Percentiles rank a stretch among this genome's conserved stretches.
Evolutionary conservation across 441 rosid genomes (phyloP).

Genomic region (Adansonia madagascariensis): DNA sequence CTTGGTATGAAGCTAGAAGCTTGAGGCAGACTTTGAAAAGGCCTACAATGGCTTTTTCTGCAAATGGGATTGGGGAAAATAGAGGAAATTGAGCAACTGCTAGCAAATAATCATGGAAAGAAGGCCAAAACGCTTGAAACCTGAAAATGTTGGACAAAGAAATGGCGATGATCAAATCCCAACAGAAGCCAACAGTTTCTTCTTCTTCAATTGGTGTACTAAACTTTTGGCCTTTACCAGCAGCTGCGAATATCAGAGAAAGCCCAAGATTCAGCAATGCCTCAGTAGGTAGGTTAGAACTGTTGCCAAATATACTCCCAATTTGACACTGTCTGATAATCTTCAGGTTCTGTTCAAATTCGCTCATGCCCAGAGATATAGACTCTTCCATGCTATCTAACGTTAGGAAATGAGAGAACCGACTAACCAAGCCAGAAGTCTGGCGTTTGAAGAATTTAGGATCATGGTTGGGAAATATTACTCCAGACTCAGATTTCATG

Average conservation of each 20-base stretch:
- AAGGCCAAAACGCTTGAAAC: constrained; percentile 67
- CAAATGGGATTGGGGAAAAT: constrained; percentile 80
- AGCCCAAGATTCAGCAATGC: constrained; percentile 69
- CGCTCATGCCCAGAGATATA: constrained; percentile 72
- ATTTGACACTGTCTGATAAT: constrained; percentile 78
- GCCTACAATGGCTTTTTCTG: constrained; percentile 69
- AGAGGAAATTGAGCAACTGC: constrained; percentile 72
- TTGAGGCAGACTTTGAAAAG: constrained; percentile 69
- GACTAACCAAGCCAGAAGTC: constrained; percentile 48
- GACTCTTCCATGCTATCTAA: constrained; percentile 75
- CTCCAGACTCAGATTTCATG: constrained; percentile 44
- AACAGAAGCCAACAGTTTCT: constrained; percentile 75
- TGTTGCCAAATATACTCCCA: constrained; percentile 69
- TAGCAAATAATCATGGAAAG: constrained; percentile 64
- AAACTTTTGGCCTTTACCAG: constrained; percentile 88
- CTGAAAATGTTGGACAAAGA: constrained; percentile 56
- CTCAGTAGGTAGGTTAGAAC: constrained; percentile 54
- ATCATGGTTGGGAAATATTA: constrained; percentile 43
- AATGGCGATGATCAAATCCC: constrained; percentile 68
- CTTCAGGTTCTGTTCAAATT: constrained; percentile 81
- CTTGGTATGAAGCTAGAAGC: constrained; percentile 51
- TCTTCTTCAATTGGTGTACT: constrained; percentile 86
- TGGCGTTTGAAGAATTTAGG: constrained; percentile 40
- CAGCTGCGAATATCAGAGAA: constrained; percentile 79
- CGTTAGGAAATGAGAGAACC: constrained; percentile 73